Evolutionary conservation across 495 filamentous ascomycete genomes (phyloP), one percentile per base, ranked within the genome.

Genomic region (Lasiosphaeria ovina): DNA sequence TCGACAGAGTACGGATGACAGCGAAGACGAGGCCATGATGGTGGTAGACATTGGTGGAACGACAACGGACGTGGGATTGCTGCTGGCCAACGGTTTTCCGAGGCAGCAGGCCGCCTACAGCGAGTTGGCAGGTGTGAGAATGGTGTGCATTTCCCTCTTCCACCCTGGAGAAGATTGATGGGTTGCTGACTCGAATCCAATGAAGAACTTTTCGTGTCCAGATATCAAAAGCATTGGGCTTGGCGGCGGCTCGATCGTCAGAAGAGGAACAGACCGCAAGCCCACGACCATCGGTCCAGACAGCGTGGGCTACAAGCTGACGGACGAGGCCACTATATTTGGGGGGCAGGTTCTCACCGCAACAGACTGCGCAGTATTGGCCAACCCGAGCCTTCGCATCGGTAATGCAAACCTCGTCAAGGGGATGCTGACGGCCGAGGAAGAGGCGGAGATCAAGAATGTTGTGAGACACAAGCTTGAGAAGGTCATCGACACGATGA

Each of bases 271-370:
- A 9, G 1, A 24, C 38, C 1, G 47, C 42, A 62, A 67, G 8
- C 65, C 67, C 16, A 58, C 79, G 5, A 76, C 67, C 0, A 73
- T 86, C 50, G 83, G 83, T 0, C 82, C 83, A 0, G 81, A 85
- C 38, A 80, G 76, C 12, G 84, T 85, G 0, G 83, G 82, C 9
- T 79, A 83, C 62, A 77, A 76, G 57, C 70, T 85, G 11, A 76
- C 70, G 4, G 69, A 68, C 47, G 73, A 84, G 42, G 72, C 81
- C 3, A 52, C 79, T 1, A 73, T 82, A 1, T 85, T 84, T 56
- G 81, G 81, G 3, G 81, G 81, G 6, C 60, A 75, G 45, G 65
- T 73, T 7, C 55, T 77, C 45, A 85, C 82, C 1, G 72, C 80
- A 0, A 85, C 81, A 0, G 82, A 85, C 66, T 76, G 78, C 12